Base-by-base conservation (phyloP, 768 basidiomycete genomes). In the Krasilnikovozyma curviuscula region DNA sequence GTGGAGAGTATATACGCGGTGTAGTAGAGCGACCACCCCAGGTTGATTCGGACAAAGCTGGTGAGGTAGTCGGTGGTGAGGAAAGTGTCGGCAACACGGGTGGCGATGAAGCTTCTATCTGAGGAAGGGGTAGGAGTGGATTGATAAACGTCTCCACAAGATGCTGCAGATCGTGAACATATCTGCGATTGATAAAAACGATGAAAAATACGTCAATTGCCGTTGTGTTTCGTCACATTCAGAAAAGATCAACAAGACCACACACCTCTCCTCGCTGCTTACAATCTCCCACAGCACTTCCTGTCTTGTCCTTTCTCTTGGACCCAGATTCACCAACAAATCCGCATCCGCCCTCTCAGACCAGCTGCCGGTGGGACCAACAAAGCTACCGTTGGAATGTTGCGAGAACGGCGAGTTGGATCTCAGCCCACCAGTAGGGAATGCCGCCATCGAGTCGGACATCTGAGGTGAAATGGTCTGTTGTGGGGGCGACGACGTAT, bases 201-300 rank as follows among this genome's bases (percentile, higher is more conserved):
- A 42, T 34, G 10, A 14, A 32, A 16, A 19, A 34, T n/a, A n/a
- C n/a, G 32, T 32, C 31, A 40, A 18, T 32, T 28, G 4, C 40
- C 32, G 3, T 23, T 14, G 14, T 16, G 7, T 23, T 14, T 44
- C n/a, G 25, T 3, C 30, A 2, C 18, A 40, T 42, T 32, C 6
- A 24, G 25, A 39, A 16, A 8, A 32, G 34, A 12, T 23, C 32
- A 13, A 19, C 16, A 27, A 54, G 25, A 9, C 6, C 42, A 66
- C 74, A 43, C 59, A 84, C 83, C 88, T 77, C 64, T 95, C 86
- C 67, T 95, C 89, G 56, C 83, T 86, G 27, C 82, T 80, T 41
- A 95, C 86, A 55, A 95, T 95, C 68, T 95, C 89, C 70, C 85
- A 93, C 24, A 95, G 65, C 6, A 95, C 89, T 67, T 95, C 89